phyloP scores from a whole-genome alignment of 495 filamentous ascomycete genomes.

The Xylaria bambusicola region DNA sequence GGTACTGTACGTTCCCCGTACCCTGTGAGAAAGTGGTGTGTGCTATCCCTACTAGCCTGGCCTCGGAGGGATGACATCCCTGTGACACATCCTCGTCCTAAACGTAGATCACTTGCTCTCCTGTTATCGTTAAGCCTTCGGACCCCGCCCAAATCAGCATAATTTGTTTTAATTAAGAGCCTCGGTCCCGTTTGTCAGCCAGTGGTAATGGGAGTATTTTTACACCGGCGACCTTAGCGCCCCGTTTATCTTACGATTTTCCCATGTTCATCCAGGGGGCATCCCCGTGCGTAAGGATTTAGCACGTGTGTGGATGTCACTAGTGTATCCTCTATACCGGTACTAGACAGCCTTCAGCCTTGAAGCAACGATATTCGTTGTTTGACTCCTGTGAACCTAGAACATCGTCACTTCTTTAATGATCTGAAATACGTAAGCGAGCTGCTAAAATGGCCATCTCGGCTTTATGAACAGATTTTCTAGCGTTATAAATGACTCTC shows the following conservation, averaged over 20 bases:
- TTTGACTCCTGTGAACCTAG: too few species aligned
- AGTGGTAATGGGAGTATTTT: neutral
- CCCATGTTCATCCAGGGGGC: neutral
- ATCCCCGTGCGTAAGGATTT: neutral
- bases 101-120: slow-evolving; percentile 20
- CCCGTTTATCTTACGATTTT: neutral
- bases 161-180: slow-evolving; percentile 1
- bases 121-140: slow-evolving; percentile 2
- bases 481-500: too few species aligned
- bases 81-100: slow-evolving; percentile 17
- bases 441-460: too few species aligned
- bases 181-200: slow-evolving; percentile 5
- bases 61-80: neutral
- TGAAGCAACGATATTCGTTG: too few species aligned
- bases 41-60: neutral
- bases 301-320: neutral
- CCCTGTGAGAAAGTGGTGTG: neutral
- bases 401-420: too few species aligned
- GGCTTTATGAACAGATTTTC: too few species aligned
- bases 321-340: too few species aligned
- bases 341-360: neutral
- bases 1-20: neutral
- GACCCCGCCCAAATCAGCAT: slow-evolving; percentile 5
- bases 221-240: neutral
- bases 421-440: too few species aligned